phyloP scores from a whole-genome alignment of 2,329 filamentous ascomycete genomes.

The Ceratocystis harringtonii region DNA sequence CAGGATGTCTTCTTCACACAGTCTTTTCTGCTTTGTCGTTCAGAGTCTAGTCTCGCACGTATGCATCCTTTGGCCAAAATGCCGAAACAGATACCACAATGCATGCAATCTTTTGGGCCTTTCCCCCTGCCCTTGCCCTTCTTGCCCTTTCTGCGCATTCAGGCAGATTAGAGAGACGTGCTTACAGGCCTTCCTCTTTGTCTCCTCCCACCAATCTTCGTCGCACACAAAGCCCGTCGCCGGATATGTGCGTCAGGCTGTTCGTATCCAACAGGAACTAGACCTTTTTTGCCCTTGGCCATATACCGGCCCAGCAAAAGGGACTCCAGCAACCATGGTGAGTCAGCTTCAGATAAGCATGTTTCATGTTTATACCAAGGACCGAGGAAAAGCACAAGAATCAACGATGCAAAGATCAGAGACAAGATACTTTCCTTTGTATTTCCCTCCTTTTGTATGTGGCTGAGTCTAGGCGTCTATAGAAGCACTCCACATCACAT shows the following conservation, averaged over 20 bases:
- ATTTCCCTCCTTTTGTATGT: not conserved
- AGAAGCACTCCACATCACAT: not conserved
- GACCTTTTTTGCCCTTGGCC: not conserved
- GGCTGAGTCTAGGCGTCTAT: conserved; percentile 3
- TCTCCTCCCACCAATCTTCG: no score
- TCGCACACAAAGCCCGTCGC: not conserved
- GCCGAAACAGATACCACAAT: not conserved
- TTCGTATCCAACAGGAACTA: not conserved
- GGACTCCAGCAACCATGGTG: not conserved
- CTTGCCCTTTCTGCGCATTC: not conserved
- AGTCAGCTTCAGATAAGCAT: not conserved
- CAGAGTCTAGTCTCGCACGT: not conserved
- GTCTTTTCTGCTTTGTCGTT: not conserved
- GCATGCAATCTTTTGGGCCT: not conserved
- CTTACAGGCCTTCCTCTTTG: not conserved
- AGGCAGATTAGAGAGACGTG: not conserved
- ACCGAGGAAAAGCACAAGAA: not conserved
- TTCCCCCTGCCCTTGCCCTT: no score
- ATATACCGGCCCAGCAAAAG: not conserved
- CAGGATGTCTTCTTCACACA: not conserved
- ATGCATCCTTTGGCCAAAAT: not conserved
- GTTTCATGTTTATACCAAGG: not conserved
- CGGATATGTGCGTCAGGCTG: not conserved
- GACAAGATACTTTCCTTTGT: not conserved
- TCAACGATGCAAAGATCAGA: not conserved